Base-by-base conservation (phyloP, 306 rosid genomes). In the Dryas octopetala region DNA sequence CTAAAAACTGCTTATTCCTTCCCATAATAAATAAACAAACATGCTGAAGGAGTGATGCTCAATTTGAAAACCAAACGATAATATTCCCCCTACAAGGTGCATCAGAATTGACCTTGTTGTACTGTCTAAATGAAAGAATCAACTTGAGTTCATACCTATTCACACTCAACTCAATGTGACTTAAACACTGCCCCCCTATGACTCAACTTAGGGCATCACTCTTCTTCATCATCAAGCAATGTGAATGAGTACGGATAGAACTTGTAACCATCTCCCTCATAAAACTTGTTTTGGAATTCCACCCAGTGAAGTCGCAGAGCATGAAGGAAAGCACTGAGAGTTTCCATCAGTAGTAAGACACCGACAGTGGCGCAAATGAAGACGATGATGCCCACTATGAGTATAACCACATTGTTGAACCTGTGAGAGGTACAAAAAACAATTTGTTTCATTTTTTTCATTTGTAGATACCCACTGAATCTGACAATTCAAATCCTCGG, bases 261-360 rank as follows among this genome's bases (percentile, higher is more conserved):
- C 89, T 86, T 95, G 85, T 86, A 89, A 50, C 97, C 99, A 65
- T 92, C 96, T 78, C 97, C 99, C 77, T 89, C 92, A 6, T 95
- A 95, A 70, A 95, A 95, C 85, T 92, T 95, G 88, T 92, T 92
- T 76, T 92, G 99, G 71, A 92, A 95, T 85, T 95, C 97, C 55
- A 92, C 97, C 99, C 97, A 95, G 80, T 92, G 99, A 85, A 92
- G 99, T 41, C 97, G 94, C 83, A 95, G 70, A 9, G 99, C 97
- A 66, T 95, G 99, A 79, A 92, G 91, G 92, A 95, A 95, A 76
- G 99, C 97, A 67, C 99, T 92, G 12, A 90, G 85, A 55, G 93
- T 90, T 88, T 95, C 97, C 98, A 95, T 92, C 83, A 90, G 79
- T 53, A 92, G 88, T 68, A 95, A 53, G 54, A 92, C 99, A 44